Evolutionary conservation across 768 basidiomycete genomes (phyloP).

Genomic region (Suillus fuscotomentosus): DNA sequence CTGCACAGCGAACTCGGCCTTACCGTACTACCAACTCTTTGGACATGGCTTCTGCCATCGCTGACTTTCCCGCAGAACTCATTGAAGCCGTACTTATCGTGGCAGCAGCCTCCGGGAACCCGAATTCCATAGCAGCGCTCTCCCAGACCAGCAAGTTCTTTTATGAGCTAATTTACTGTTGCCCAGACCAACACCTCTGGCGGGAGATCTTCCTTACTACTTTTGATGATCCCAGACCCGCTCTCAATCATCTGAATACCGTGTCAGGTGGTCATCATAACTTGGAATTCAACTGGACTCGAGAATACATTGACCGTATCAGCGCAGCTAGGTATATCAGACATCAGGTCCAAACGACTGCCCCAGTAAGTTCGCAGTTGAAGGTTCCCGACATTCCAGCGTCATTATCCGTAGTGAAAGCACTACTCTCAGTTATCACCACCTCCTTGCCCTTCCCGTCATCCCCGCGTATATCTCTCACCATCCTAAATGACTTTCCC

Average conservation of each 20-base stretch:
- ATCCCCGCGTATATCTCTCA: constrained; percentile 21
- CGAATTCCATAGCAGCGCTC: constrained; percentile 34
- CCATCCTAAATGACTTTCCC: constrained; percentile 13
- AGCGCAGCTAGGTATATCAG: constrained; percentile 19
- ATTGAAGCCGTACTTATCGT: constrained; percentile 36
- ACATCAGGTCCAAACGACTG: neutral
- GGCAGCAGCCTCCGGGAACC: constrained; percentile 20
- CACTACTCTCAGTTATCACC: constrained; percentile 33
- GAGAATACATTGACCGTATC: constrained; percentile 22
- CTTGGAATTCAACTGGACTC: constrained; percentile 21
- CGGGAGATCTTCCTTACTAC: constrained; percentile 44
- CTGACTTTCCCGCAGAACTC: constrained; percentile 38
- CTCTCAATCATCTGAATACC: constrained; percentile 23
- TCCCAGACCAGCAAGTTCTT: constrained; percentile 37
- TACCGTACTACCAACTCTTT: neutral
- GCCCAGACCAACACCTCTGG: constrained; percentile 43
- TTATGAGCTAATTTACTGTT: constrained; percentile 33
- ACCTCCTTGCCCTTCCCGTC: constrained; percentile 32
- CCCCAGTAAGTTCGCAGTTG: neutral
- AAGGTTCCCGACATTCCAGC: neutral
- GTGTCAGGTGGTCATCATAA: constrained; percentile 15
- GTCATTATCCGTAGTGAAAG: constrained; percentile 21
- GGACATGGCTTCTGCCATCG: neutral
- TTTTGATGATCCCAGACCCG: constrained; percentile 50
- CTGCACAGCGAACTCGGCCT: neutral